phyloP scores from a whole-genome alignment of 1,284 basidiomycete species.

The Microbotryum lychnidis-dioicae region DNA sequence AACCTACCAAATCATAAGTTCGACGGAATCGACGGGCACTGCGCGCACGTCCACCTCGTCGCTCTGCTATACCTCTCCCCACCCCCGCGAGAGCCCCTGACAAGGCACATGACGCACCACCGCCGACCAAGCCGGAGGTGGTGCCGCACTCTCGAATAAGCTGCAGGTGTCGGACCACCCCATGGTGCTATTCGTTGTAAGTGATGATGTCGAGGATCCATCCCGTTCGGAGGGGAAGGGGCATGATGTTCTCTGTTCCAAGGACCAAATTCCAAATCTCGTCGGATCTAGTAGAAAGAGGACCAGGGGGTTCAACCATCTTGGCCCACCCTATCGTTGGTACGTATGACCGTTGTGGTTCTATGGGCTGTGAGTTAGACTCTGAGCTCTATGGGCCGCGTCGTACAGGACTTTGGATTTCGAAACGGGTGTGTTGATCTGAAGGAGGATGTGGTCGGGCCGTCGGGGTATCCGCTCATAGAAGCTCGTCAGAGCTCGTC shows the following conservation, averaged over 20 bases:
- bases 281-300: neutral
- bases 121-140: neutral
- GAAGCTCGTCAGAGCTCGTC: too few species aligned
- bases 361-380: neutral
- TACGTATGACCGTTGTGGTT: neutral
- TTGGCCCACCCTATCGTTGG: neutral
- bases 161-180: neutral
- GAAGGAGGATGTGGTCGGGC: slow-evolving; percentile 15
- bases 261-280: neutral
- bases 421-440: slow-evolving; percentile 4
- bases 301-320: neutral
- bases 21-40: slow-evolving; percentile 2
- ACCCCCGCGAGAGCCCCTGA: neutral
- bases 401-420: neutral
- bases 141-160: neutral
- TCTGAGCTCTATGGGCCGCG: neutral
- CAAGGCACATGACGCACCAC: neutral
- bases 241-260: too few species aligned
- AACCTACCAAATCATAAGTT: slow-evolving; percentile 5
- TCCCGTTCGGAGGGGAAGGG: too few species aligned
- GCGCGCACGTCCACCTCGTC: slow-evolving; percentile 4
- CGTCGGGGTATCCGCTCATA: neutral
- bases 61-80: neutral
- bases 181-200: too few species aligned
- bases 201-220: too few species aligned